These are phyloP conservation scores for Aspergillus carlsbadensis DNA, from an alignment of 495 filamentous ascomycete species.

Conservation along the genomic window DNA sequence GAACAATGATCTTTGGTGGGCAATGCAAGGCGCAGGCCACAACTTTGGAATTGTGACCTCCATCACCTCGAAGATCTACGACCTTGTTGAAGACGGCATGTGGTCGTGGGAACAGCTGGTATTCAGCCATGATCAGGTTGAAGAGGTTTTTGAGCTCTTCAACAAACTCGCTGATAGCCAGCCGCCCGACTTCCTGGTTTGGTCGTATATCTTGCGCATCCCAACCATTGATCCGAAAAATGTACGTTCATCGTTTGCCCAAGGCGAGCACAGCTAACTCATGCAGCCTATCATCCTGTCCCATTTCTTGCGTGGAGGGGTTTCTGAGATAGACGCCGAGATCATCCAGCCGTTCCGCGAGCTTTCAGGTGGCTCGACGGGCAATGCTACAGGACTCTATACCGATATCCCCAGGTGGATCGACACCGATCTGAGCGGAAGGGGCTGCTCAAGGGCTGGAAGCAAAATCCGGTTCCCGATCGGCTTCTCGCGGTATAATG, in stretches of 20 bases:
- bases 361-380: not conserved
- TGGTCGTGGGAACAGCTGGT: constrained; percentile 13
- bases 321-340: not conserved
- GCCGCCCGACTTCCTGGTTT: constrained; percentile 9
- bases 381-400: constrained; percentile 14
- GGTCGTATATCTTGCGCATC: constrained; percentile 2
- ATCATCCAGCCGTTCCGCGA: constrained; percentile 16
- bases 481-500: constrained; percentile 18
- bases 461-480: constrained; percentile 21
- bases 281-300: constrained; percentile 9
- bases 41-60: constrained; percentile 26
- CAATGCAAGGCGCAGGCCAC: constrained; percentile 21
- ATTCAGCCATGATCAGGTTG: constrained; percentile 11
- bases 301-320: constrained; percentile 7
- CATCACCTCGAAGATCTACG: constrained; percentile 19
- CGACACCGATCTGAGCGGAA: constrained; percentile 4
- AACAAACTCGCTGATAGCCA: constrained; percentile 13
- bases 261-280: not conserved
- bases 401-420: constrained; percentile 16
- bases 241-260: constrained; percentile 2
- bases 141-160: constrained; percentile 7
- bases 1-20: constrained; percentile 19
- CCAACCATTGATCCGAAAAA: constrained; percentile 5
- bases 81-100: constrained; percentile 5
- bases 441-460: constrained; percentile 10